Conservation (phyloP, 2,329 filamentous ascomycete species). For the Diaporthe aspalathi region DNA sequence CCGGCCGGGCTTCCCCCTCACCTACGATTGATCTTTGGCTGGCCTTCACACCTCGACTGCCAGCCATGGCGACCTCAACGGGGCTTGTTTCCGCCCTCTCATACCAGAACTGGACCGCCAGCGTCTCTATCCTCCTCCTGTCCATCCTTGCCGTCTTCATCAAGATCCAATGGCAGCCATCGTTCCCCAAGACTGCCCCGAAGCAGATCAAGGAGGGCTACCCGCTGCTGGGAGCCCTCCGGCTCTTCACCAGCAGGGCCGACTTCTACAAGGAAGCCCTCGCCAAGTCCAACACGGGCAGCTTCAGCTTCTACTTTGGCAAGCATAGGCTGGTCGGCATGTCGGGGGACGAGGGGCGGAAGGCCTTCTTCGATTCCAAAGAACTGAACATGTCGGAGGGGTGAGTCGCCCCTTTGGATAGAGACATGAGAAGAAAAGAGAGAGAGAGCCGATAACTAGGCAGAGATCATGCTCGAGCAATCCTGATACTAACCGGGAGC, state of each 20-base stretch:
- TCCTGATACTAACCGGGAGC: background rate
- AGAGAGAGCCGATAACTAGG: too few relatives aligned
- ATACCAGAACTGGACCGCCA: constrained; percentile 40
- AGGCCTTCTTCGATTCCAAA: constrained; percentile 59
- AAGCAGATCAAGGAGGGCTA: constrained; percentile 41
- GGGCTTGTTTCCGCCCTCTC: background rate
- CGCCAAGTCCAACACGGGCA: constrained; percentile 52
- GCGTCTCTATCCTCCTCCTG: constrained; percentile 42
- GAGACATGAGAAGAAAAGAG: too few relatives aligned
- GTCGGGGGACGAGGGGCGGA: constrained; percentile 55
- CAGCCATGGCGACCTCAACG: constrained; percentile 10
- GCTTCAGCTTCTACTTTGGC: constrained; percentile 63
- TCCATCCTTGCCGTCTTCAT: constrained; percentile 40
- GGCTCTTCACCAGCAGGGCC: constrained; percentile 57
- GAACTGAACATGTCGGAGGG: constrained; percentile 57
- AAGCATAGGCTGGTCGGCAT: constrained; percentile 57
- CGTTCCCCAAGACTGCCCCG: constrained; percentile 44
- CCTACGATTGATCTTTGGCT: too few relatives aligned
- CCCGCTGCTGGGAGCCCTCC: constrained; percentile 49
- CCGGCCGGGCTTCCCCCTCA: background rate
- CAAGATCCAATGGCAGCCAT: constrained; percentile 43
- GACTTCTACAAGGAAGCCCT: constrained; percentile 53
- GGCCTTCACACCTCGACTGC: background rate
- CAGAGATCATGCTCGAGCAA: too few relatives aligned
- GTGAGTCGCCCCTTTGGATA: too few relatives aligned